Evolutionary conservation across 805 yeast genomes (phyloP).

Genomic region (Saturnispora galanensis): DNA sequence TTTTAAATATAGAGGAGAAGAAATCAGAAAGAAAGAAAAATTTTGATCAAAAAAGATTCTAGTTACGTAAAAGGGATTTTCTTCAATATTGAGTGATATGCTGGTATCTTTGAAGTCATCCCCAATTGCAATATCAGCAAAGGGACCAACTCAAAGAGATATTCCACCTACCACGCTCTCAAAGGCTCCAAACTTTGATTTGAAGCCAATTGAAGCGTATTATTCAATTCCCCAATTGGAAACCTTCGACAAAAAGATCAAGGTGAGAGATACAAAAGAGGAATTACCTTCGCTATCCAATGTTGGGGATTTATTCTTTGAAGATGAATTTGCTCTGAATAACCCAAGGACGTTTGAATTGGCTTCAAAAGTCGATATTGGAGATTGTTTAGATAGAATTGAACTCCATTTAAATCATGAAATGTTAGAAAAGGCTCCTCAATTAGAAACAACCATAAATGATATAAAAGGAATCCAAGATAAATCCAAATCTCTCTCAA

Average conservation of each 20-base stretch:
- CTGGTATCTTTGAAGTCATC: conserved; percentile 23
- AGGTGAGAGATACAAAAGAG: conserved; percentile 28
- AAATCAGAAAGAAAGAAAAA: not conserved
- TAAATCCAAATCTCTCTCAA: conserved; percentile 43
- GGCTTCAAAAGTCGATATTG: conserved; percentile 66
- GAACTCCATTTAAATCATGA: conserved; percentile 75
- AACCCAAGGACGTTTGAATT: conserved; percentile 76
- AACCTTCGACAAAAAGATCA: conserved; percentile 35
- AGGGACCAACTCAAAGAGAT: conserved; percentile 68
- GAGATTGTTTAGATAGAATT: conserved; percentile 74
- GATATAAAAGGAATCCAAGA: conserved; percentile 59
- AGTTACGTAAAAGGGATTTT: not conserved
- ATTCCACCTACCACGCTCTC: conserved; percentile 73
- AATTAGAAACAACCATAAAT: conserved; percentile 76
- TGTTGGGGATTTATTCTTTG: conserved; percentile 65
- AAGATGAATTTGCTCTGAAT: conserved; percentile 65
- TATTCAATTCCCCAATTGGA: conserved; percentile 26
- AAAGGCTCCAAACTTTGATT: conserved; percentile 37
- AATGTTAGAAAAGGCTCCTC: conserved; percentile 73
- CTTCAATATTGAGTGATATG: not conserved
- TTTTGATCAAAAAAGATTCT: not conserved
- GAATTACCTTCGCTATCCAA: conserved; percentile 27
- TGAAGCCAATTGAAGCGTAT: conserved; percentile 26
- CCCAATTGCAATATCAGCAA: conserved; percentile 37
- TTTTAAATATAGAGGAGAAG: not conserved